Percentiles rank a stretch among this genome's conserved stretches.
Evolutionary conservation across 164 flowering plant species (phyloP).

Genomic region (Magnolia sinica): DNA sequence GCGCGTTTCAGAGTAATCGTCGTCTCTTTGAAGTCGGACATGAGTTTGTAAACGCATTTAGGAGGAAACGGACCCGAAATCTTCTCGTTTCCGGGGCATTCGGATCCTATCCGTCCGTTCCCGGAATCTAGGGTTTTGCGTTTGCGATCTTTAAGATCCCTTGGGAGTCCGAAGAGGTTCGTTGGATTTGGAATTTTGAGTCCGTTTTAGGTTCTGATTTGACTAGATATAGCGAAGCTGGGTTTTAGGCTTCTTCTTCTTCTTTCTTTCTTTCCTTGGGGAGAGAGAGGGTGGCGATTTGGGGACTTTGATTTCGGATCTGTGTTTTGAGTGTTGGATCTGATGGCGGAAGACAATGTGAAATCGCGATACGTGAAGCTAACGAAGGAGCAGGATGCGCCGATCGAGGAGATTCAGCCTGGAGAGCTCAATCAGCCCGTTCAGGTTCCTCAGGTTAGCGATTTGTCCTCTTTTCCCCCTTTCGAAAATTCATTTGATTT

Average conservation of each 20-base stretch:
- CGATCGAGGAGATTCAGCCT: conserved; percentile 53
- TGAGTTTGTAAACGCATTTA: too few relatives aligned
- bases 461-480: background rate
- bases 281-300: background rate
- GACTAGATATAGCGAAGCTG: background rate
- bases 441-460: conserved; percentile 56
- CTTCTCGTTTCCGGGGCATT: too few relatives aligned
- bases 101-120: background rate
- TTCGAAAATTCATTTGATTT: conserved; percentile 2
- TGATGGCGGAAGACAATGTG: conserved; percentile 46
- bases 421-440: conserved; percentile 82
- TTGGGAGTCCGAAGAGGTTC: too few relatives aligned
- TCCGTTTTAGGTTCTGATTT: background rate
- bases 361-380: conserved; percentile 57
- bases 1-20: too few relatives aligned
- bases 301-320: background rate
- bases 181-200: too few relatives aligned
- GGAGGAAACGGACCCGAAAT: too few relatives aligned
- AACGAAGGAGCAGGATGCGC: conserved; percentile 51
- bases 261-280: too few relatives aligned
- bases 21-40: too few relatives aligned
- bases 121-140: background rate
- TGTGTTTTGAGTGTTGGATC: conserved; percentile 11
- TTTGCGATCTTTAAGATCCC: too few relatives aligned
- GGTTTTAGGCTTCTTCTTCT: background rate